These are phyloP conservation scores for Aspergillus arachidicola DNA, from an alignment of 2,329 filamentous ascomycete genomes.

Conservation along the genomic window DNA sequence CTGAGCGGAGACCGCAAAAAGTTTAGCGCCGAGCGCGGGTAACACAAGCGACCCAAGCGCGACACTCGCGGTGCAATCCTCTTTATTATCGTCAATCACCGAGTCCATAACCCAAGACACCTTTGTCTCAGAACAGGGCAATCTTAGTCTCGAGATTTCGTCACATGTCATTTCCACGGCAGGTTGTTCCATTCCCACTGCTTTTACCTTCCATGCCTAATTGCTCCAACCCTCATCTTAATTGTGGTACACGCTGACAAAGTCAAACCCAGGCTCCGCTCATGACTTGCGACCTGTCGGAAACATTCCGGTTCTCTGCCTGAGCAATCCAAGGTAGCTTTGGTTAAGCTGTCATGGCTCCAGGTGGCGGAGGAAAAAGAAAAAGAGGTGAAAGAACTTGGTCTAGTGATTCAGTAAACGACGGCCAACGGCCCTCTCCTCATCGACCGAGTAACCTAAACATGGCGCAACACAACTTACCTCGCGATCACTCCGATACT, in stretches of 20 bases:
- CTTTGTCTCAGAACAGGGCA: constrained; percentile 1
- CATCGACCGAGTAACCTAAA: constrained; percentile 51
- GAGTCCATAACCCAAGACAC: constrained; percentile 1
- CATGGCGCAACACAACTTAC: constrained; percentile 54
- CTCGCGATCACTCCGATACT: constrained; percentile 40
- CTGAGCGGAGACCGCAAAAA: constrained; percentile 2
- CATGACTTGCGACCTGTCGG: constrained; percentile 36
- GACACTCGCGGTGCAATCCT: constrained; percentile 8
- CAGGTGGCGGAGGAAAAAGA: constrained; percentile 55
- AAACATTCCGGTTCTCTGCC: constrained; percentile 28
- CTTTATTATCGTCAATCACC: constrained; percentile 11
- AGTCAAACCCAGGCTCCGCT: constrained; percentile 22
- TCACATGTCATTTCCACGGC: constrained; percentile 18
- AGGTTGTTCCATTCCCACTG: constrained; percentile 12
- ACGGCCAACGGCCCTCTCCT: constrained; percentile 47
- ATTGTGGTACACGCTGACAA: constrained; percentile 13
- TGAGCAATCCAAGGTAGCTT: constrained; percentile 27
- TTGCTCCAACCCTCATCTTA: neutral
- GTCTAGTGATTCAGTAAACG: constrained; percentile 46
- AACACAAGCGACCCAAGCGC: constrained; percentile 17
- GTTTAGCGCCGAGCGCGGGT: constrained; percentile 10
- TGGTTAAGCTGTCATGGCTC: constrained; percentile 51
- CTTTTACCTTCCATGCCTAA: neutral
- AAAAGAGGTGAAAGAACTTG: constrained; percentile 53
- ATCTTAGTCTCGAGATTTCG: constrained; percentile 5